phyloP scores from a whole-genome alignment of 2,329 filamentous ascomycete genomes.

The Verticillium zaregamsianum region DNA sequence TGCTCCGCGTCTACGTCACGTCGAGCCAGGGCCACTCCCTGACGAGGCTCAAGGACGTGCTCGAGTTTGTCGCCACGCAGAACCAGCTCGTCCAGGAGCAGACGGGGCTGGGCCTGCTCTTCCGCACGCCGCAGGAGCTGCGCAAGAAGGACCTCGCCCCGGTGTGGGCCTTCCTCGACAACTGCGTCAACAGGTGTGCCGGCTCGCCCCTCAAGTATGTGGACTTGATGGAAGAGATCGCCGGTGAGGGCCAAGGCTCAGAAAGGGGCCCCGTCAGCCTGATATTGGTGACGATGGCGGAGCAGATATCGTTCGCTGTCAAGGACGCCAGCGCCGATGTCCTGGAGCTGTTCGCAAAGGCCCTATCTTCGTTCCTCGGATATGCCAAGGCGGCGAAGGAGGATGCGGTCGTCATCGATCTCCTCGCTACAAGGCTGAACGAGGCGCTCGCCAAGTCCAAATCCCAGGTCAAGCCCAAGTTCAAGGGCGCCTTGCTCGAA shows the following conservation, averaged over 20 bases:
- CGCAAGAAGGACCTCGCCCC: conserved; percentile 28
- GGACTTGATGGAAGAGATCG: conserved; percentile 57
- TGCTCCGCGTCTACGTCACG: conserved; percentile 56
- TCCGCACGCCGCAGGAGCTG: conserved; percentile 31
- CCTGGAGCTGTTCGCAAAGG: conserved; percentile 46
- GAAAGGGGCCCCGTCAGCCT: conserved; percentile 48
- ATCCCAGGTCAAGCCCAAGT: conserved; percentile 1
- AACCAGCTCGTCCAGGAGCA: conserved; percentile 59
- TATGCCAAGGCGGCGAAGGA: conserved; percentile 49
- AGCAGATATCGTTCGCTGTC: conserved; percentile 71
- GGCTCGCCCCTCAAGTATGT: conserved; percentile 79
- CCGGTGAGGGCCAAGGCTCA: conserved; percentile 25
- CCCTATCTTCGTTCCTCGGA: conserved; percentile 55
- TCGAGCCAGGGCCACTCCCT: conserved; percentile 44
- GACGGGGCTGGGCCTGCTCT: conserved; percentile 43
- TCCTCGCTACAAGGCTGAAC: conserved; percentile 24
- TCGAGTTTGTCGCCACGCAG: conserved; percentile 59
- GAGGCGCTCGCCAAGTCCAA: conserved; percentile 21
- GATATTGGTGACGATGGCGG: conserved; percentile 63
- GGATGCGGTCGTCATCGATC: conserved; percentile 18
- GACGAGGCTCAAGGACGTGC: conserved; percentile 30
- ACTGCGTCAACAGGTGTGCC: conserved; percentile 72
- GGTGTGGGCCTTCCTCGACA: conserved; percentile 73
- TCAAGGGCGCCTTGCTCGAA: conserved; percentile 1
- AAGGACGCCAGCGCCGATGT: conserved; percentile 41